These are phyloP conservation scores for Ormosia semicastrata DNA, from an alignment of 306 rosid species.

Conservation along the genomic window DNA sequence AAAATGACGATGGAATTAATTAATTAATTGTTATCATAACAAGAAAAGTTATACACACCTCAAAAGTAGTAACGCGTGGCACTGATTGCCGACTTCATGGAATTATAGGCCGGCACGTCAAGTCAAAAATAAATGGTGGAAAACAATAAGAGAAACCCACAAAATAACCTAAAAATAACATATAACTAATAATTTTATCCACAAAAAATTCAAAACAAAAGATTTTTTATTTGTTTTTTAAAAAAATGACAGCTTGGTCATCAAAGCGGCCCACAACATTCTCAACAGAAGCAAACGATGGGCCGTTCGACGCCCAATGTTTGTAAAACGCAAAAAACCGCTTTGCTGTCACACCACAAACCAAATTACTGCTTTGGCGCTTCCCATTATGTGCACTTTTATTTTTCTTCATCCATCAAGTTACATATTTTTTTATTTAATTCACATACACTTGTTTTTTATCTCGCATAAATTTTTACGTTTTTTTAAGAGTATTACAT, in stretches of 20 bases:
- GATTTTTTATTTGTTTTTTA: too few species aligned
- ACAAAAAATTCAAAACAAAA: background rate
- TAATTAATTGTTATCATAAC: background rate
- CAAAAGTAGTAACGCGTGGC: background rate
- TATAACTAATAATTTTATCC: background rate
- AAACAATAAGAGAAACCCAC: background rate
- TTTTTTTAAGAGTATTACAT: too few species aligned
- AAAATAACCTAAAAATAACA: background rate
- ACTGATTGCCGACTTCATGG: background rate
- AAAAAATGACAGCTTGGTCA: background rate
- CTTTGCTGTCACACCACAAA: too few species aligned
- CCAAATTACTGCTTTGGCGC: background rate
- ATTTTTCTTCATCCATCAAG: too few species aligned
- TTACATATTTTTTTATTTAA: too few species aligned
- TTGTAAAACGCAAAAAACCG: too few species aligned
- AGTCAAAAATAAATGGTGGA: background rate
- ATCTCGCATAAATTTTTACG: too few species aligned
- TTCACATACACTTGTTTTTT: too few species aligned
- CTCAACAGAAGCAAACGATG: slow-evolving; percentile 10
- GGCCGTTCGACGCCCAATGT: slow-evolving; percentile 34
- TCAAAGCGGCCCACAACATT: slow-evolving; percentile 24
- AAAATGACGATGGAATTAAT: background rate
- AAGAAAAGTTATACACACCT: background rate
- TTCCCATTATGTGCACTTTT: too few species aligned
- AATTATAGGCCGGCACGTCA: slow-evolving; percentile 16